Conservation (phyloP, 495 filamentous ascomycete genomes). For the Aspergillus asperescens region DNA sequence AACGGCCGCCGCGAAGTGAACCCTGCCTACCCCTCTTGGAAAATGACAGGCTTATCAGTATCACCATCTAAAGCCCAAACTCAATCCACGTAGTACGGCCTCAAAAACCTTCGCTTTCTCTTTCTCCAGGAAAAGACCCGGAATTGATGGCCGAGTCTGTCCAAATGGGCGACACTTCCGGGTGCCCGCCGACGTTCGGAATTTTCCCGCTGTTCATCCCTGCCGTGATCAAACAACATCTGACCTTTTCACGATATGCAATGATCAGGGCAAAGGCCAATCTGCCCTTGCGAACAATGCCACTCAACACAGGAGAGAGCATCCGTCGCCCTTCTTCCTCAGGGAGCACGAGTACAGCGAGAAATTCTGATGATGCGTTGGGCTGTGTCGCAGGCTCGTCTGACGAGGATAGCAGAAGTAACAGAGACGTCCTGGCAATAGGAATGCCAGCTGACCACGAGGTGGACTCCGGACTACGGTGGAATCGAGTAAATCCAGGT, state of each 20-base stretch:
- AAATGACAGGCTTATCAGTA: conserved; percentile 11
- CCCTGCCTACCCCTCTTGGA: neutral
- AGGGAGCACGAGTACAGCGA: conserved; percentile 4
- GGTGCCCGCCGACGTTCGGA: conserved; percentile 9
- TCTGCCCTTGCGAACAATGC: neutral
- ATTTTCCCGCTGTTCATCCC: conserved; percentile 28
- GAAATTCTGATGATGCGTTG: neutral
- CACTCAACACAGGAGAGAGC: neutral
- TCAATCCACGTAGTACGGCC: too few species aligned
- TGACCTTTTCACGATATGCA: conserved; percentile 19
- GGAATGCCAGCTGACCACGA: conserved; percentile 26
- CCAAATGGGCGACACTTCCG: conserved; percentile 7
- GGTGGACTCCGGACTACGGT: conserved; percentile 34
- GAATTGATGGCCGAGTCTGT: conserved; percentile 11
- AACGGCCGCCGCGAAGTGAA: conserved; percentile 3
- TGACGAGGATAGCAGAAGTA: conserved; percentile 5
- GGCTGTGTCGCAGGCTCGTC: neutral
- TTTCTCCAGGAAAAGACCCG: neutral
- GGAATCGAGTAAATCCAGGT: conserved; percentile 42
- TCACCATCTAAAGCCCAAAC: too few species aligned
- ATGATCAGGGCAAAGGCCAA: neutral
- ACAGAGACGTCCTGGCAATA: conserved; percentile 1
- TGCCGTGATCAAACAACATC: conserved; percentile 30
- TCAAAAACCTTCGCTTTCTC: too few species aligned
- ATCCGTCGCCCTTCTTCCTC: neutral